Evolutionary conservation across 495 filamentous ascomycete genomes (phyloP), one percentile per base, ranked within the genome.

Genomic region (Xylaria telfairii): DNA sequence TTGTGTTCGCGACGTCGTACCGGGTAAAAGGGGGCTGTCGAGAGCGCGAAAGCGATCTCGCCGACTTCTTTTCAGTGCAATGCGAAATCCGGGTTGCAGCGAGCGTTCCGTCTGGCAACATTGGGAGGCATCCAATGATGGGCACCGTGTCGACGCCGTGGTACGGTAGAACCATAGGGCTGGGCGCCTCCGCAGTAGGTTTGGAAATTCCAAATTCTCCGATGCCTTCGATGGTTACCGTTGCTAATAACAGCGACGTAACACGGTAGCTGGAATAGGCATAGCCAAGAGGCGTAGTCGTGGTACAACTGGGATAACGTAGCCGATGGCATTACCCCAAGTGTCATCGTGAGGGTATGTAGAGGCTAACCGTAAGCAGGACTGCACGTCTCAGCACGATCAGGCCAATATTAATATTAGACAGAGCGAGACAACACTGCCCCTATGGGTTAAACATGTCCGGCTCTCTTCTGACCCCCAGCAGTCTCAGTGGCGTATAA

Each of bases 141-240:
- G 15, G 8, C 24, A 59, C 51, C 26, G 39, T 34, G 24, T 46
- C 39, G 32, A 44, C 39, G 28, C 28, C 24, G 49, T 60, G 8
- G 26, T 10, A 60, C 66, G 54, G 39, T 41, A 68, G 53, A 68
- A 13, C 49, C 53, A 49, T 68, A 68, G 54, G 66, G 66, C 66
- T 68, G 54, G 53, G 17, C 42, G 9, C 21, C 28, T 47, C 17
- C 10, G 41, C 42, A 60, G 30, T 44, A 4, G 9, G 54, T 24
- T n/a, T 9, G 41, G 39, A 57, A 28, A 68, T 68, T 46, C 26
- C 51, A 60, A 68, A 46, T 68, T 57, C 49, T 44, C 46, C 51
- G 34, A 17, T 30, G 6, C 17, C 21, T 10, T 54, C 47, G 21
- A 28, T 17, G 12, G 13, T 26, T 1, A 19, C 64, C 8, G 24